phyloP scores from a whole-genome alignment of 495 filamentous ascomycete genomes.

The Neurospora sublineolata region DNA sequence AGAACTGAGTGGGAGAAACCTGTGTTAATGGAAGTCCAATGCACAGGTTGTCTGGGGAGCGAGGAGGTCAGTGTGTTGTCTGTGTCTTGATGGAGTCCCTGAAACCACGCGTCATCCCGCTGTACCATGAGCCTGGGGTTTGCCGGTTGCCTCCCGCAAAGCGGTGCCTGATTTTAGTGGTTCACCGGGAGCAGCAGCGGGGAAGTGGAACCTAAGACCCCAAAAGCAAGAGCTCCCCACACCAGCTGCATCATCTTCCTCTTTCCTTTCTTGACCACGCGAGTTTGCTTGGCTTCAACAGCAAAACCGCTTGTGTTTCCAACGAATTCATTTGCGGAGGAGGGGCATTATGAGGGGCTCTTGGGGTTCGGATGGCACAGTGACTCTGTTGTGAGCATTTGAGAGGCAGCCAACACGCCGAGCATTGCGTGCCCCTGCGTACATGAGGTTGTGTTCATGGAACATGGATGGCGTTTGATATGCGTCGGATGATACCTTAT shows the following conservation, averaged over 20 bases:
- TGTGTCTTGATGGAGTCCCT: background rate
- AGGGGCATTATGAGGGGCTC: background rate
- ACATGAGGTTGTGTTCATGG: background rate
- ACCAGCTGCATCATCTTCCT: background rate
- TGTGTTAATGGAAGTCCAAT: constrained; percentile 1
- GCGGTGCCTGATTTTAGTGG: background rate
- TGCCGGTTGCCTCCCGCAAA: background rate
- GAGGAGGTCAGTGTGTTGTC: background rate
- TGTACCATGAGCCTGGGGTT: background rate
- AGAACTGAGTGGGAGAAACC: background rate
- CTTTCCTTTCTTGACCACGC: background rate
- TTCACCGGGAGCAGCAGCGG: background rate
- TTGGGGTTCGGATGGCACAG: background rate
- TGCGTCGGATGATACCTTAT: background rate
- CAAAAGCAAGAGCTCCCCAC: background rate
- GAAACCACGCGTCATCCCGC: background rate
- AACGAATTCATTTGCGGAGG: background rate
- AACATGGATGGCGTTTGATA: background rate
- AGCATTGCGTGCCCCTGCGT: background rate
- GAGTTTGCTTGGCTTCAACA: background rate
- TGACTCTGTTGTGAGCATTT: background rate
- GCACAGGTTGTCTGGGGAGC: background rate
- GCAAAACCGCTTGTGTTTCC: background rate
- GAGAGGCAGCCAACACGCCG: background rate
- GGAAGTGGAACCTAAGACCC: background rate